These are phyloP conservation scores for Termitomyces sp. DNA, from an alignment of 768 basidiomycete species.

Conservation along the genomic window DNA sequence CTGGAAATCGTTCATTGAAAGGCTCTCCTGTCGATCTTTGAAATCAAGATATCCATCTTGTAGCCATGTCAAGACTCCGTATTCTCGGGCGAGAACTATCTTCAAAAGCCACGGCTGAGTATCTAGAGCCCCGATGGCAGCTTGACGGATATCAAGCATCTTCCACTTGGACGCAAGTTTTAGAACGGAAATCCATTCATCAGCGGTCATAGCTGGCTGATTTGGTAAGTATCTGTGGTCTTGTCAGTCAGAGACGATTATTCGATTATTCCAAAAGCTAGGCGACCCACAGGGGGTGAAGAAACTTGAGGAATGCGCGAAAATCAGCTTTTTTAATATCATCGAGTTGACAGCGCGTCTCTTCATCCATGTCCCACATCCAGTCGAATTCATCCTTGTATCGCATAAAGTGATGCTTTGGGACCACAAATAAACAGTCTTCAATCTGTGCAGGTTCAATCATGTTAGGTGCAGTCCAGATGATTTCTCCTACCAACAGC, in stretches of 20 bases:
- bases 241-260: not conserved
- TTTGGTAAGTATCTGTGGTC: not conserved
- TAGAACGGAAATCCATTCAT: conserved; percentile 9
- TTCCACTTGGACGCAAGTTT: conserved; percentile 9
- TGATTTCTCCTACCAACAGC: not conserved
- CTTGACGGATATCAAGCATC: not conserved
- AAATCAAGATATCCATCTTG: not conserved
- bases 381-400: not conserved
- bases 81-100: conserved; percentile 1
- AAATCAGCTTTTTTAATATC: conserved; percentile 1
- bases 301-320: conserved; percentile 2
- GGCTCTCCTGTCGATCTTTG: not conserved
- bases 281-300: conserved; percentile 10
- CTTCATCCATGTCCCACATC: not conserved
- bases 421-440: conserved; percentile 1
- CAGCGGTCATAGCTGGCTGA: not conserved
- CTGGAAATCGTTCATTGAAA: conserved; percentile 1
- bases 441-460: not conserved
- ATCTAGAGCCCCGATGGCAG: not conserved
- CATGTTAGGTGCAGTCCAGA: not conserved
- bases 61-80: not conserved
- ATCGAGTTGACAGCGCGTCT: not conserved
- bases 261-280: not conserved
- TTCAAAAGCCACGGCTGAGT: not conserved
- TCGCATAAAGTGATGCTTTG: conserved; percentile 3